Base-by-base conservation (phyloP, 108 stramenopile genomes). In the Cyclotella atomus region DNA sequence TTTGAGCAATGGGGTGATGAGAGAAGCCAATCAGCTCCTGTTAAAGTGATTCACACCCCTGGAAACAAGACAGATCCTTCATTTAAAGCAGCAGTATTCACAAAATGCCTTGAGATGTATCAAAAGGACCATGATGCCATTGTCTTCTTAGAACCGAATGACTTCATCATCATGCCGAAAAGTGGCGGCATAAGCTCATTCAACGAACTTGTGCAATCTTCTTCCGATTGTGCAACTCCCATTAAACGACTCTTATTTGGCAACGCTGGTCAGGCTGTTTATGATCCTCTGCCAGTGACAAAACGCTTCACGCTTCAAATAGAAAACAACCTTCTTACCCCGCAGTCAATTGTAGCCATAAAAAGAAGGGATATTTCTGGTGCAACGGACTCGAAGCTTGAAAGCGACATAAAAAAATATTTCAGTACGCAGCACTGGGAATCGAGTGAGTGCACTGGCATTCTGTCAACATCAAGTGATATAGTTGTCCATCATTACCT, bases 241-340 rank as follows among this genome's bases (percentile, higher is more conserved):
- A 38, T 68, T 28, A 17, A 68, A 21, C 49, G 50, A 25, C 23
- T 68, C 28, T 34, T 68, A 0, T 68, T 68, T 28, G 67, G 67
- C 5, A 49, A 68, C 36, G 35, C 50, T 38, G 67, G 52, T 20
- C 67, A 50, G 15, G 45, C 23, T 38, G 67, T 54, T 19, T 53
- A 68, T 34, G 67, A 68, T 35, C 67, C 67, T 53, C 67, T 68
- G 14, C 67, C 67, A 24, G 67, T 68, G 19, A 68, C 67, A 5
- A 68, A 54, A 46, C 28, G 67, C 5, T 68, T 68, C 15, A 53
- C 54, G 53, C 54, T 54, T 54, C 67, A 53, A 33, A 15, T 68
- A 17, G 64, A 65, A 30, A 53, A 14, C 6, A 50, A 21, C 10
- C 19, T 54, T 16, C 20, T n/a, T n/a, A n/a, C 53, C 3, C 21